These are phyloP conservation scores for Ceratocystis lukuohia DNA, from an alignment of 2,329 filamentous ascomycete genomes.

Conservation along the genomic window DNA sequence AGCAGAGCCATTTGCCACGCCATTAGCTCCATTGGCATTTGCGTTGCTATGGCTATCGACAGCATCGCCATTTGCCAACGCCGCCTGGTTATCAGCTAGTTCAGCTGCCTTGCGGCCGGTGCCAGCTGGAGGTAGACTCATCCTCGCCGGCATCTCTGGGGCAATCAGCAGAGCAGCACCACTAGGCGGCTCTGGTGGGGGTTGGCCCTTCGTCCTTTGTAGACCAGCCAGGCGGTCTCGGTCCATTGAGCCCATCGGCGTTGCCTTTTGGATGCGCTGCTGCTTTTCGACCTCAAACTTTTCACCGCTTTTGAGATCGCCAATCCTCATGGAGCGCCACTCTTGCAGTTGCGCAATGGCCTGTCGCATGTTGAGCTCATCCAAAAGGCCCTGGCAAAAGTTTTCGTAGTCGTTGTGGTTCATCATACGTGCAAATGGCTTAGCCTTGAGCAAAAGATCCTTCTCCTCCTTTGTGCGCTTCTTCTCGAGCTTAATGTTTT, in stretches of 20 bases:
- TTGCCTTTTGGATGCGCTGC: slow-evolving; percentile 52
- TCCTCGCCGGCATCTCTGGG: slow-evolving; percentile 58
- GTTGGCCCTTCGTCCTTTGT: slow-evolving; percentile 54
- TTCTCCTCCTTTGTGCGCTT: slow-evolving; percentile 91
- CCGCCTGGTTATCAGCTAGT: slow-evolving; percentile 21
- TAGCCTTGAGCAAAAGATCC: slow-evolving; percentile 81
- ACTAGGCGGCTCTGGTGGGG: slow-evolving; percentile 55
- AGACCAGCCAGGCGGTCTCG: slow-evolving; percentile 60
- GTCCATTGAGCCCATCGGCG: slow-evolving; percentile 71
- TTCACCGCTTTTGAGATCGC: slow-evolving; percentile 71
- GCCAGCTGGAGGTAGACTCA: slow-evolving; percentile 25
- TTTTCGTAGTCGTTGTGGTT: slow-evolving; percentile 80
- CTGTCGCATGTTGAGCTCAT: slow-evolving; percentile 80
- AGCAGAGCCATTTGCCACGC: slow-evolving; percentile 36
- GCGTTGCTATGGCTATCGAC: background rate
- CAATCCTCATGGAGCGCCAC: slow-evolving; percentile 76
- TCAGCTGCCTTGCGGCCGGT: slow-evolving; percentile 23
- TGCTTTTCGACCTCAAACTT: slow-evolving; percentile 88
- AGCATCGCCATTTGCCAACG: slow-evolving; percentile 33
- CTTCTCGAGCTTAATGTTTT: slow-evolving; percentile 82
- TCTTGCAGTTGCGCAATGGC: slow-evolving; percentile 87
- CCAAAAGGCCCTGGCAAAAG: slow-evolving; percentile 71
- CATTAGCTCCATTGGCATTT: slow-evolving; percentile 36
- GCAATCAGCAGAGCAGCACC: slow-evolving; percentile 66
- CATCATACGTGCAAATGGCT: slow-evolving; percentile 95